Percentiles rank a stretch among this genome's conserved stretches.
phyloP scores from a whole-genome alignment of 1,284 basidiomycete species.

The Boletus albobrunnescens region DNA sequence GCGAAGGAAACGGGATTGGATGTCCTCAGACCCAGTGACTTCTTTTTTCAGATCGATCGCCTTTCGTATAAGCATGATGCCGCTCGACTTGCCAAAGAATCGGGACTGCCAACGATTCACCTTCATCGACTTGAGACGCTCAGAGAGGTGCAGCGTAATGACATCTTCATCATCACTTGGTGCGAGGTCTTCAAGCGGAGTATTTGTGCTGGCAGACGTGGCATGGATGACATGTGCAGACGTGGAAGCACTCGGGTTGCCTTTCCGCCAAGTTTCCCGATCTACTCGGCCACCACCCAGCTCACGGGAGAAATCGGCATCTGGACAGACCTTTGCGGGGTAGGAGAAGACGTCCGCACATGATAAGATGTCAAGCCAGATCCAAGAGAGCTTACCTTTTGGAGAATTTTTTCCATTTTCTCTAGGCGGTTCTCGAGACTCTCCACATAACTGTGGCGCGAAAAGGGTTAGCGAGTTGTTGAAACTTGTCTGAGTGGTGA shows the following conservation, averaged over 20 bases:
- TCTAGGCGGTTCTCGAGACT: slow-evolving; percentile 67
- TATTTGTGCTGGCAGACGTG: slow-evolving; percentile 5
- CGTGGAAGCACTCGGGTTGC: slow-evolving; percentile 18
- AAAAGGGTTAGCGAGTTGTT: neutral
- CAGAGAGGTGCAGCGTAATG: slow-evolving; percentile 22
- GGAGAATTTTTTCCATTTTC: slow-evolving; percentile 67
- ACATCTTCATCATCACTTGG: slow-evolving; percentile 36
- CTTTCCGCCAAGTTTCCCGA: slow-evolving; percentile 38
- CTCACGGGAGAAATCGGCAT: slow-evolving; percentile 46
- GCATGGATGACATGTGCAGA: slow-evolving; percentile 13
- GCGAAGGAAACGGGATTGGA: neutral
- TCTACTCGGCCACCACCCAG: slow-evolving; percentile 36
- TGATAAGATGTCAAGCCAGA: neutral
- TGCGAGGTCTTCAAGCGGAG: slow-evolving; percentile 24
- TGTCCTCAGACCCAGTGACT: slow-evolving; percentile 37
- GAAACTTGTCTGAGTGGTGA: neutral
- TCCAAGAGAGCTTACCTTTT: slow-evolving; percentile 39
- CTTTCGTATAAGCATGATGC: slow-evolving; percentile 59
- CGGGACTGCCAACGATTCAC: slow-evolving; percentile 37
- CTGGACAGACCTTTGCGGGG: slow-evolving; percentile 51
- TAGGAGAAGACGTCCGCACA: neutral
- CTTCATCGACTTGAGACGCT: slow-evolving; percentile 21
- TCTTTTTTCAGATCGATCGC: slow-evolving; percentile 66
- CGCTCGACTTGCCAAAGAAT: slow-evolving; percentile 73
- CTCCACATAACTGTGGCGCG: slow-evolving; percentile 68